These are phyloP conservation scores for Saccharum hybrid DNA, from an alignment of 202 grass and related monocot genomes.

Conservation along the genomic window DNA sequence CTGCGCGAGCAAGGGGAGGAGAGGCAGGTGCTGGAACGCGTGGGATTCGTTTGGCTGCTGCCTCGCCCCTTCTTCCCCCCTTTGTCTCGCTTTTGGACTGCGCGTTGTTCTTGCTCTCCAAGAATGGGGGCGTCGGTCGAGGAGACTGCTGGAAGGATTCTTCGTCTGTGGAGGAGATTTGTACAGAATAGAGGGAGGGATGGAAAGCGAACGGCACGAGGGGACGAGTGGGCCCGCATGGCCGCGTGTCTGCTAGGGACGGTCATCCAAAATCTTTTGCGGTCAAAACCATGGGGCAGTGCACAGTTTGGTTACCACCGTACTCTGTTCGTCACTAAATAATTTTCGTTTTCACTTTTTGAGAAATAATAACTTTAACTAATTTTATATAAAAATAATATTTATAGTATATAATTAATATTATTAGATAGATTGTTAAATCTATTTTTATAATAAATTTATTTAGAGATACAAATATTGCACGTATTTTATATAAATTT, in stretches of 20 bases:
- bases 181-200: neutral
- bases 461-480: too few relatives aligned
- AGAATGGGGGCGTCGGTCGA: constrained; percentile 25
- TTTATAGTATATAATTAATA: too few relatives aligned
- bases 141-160: neutral
- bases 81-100: neutral
- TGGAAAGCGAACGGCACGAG: neutral
- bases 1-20: neutral
- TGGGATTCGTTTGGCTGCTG: neutral
- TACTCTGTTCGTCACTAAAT: too few relatives aligned
- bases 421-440: too few relatives aligned
- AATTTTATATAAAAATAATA: too few relatives aligned
- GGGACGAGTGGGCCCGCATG: neutral
- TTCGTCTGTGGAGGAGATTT: neutral
- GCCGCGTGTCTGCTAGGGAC: neutral
- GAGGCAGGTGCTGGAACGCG: neutral
- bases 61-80: neutral
- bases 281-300: too few relatives aligned
- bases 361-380: too few relatives aligned
- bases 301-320: too few relatives aligned
- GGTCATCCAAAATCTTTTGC: too few relatives aligned
- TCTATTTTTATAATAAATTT: too few relatives aligned
- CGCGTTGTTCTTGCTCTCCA: constrained; percentile 38
- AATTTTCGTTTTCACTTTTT: too few relatives aligned
- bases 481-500: too few relatives aligned